Base-by-base conservation (phyloP, 768 basidiomycete genomes). In the Wakefieldia striispora region DNA sequence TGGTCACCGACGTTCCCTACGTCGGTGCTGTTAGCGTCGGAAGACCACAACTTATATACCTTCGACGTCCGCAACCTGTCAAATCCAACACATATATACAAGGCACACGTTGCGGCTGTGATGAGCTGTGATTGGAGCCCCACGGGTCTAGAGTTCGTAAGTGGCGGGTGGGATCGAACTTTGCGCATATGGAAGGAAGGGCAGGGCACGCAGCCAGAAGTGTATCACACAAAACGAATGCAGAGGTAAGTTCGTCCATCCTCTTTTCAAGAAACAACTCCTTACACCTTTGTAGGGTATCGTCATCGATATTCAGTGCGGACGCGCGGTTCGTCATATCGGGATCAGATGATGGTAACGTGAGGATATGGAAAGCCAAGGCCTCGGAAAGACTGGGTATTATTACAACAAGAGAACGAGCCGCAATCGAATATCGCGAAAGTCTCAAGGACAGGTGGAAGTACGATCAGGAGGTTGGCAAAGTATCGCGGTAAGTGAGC, bases 201-300 rank as follows among this genome's bases (percentile, higher is more conserved):
- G 23, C 81, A 77, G 36, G 94, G 95, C 0, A 82, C 82, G 26
- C 77, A 78, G 7, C 82, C 88, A 14, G 95, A 98, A 65, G 86
- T 94, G 7, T 99, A 98, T 64, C 95, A 98, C 68, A 95, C 94
- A 14, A 98, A 98, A 72, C 89, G 97, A 39, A 99, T 99, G 97
- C 97, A 98, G 69, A 81, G 94, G 91, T 91, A 43, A 34, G 73
- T 51, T 17, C 1, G 10, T 34, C 10, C 4, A 2, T 14, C 10
- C 12, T 40, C 31, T 26, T 34, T 4, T 14, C 14, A 31, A 6
- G 29, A 34, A 40, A 12, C 19, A 13, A 45, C 36, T 36, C 24
- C 34, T 57, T 33, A 49, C 1, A 14, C 12, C 12, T 23, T 17
- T 4, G 17, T 21, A 93, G 95, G 52, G 91, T 99, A 29, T 88